Evolutionary conservation across 169 alveolate species (phyloP).

Genomic region (Cryptosporidium sp.): DNA sequence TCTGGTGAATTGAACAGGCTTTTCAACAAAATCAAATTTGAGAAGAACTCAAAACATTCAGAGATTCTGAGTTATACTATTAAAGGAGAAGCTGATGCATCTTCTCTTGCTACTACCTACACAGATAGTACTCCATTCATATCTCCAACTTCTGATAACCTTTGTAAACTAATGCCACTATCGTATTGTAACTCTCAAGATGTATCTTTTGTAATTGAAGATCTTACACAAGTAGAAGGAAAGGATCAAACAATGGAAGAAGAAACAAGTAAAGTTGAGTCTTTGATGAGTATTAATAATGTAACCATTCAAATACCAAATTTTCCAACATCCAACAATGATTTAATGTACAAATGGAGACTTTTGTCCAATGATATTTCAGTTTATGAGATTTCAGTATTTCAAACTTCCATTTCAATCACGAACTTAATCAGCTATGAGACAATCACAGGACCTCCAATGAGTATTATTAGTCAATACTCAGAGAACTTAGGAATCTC

Average conservation of each 20-base stretch:
- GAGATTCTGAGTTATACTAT: background rate
- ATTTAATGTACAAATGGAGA: slow-evolving; percentile 35
- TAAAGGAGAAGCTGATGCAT: background rate
- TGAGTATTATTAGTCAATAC: slow-evolving; percentile 40
- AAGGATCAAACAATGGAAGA: background rate
- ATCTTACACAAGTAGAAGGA: background rate
- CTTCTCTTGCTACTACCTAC: background rate
- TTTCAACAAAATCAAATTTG: slow-evolving; percentile 32
- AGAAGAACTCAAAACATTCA: background rate
- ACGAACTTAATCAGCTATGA: slow-evolving; percentile 6
- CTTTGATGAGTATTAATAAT: slow-evolving; percentile 4
- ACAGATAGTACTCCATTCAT: slow-evolving; percentile 34
- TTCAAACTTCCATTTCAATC: slow-evolving; percentile 29
- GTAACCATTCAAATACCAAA: slow-evolving; percentile 20
- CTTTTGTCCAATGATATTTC: slow-evolving; percentile 6
- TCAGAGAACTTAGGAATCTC: slow-evolving; percentile 42
- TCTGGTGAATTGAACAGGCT: background rate
- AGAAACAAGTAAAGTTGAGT: background rate
- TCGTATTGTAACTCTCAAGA: slow-evolving; percentile 28
- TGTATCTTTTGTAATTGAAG: background rate
- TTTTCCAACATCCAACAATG: background rate
- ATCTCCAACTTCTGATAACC: background rate
- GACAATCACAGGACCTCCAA: slow-evolving; percentile 53
- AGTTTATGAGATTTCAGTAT: slow-evolving; percentile 48
- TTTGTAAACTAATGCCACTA: slow-evolving; percentile 41